Base-by-base conservation (phyloP, 2,329 filamentous ascomycete genomes). In the Helicocarpus griseus region DNA sequence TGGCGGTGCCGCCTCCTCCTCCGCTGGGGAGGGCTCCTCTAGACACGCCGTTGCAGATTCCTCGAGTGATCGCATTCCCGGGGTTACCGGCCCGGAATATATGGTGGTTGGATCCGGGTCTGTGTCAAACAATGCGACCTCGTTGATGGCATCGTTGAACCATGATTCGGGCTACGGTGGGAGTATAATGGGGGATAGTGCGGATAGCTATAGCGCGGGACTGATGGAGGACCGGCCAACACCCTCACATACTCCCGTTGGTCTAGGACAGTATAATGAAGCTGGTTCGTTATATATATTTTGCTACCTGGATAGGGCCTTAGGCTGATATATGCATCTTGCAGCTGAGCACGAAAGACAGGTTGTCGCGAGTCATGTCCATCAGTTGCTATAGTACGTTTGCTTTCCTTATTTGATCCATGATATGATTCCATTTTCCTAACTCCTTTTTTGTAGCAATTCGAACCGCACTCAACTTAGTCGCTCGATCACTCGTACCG, bases 141-240 rank as follows among this genome's bases (percentile, higher is more conserved):
- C 83, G 51, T 76, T 97, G 36, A 87, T 93, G 69, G 82, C 84
- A 17, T 80, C 94, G 60, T 75, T 97, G 51, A 88, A 95, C 55
- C 75, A 82, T 53, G 93, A 98, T 66, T 97, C 91, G 17, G 93
- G 91, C 5, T 97, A 97, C 64, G 90, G 89, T 51, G 86, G 86
- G 41, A 95, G 88, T 65, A 77, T 86, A 47, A 74, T 79, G 28
- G 83, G 82, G 54, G 86, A 86, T 49, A 79, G 79, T 58, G 66
- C 72, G 38, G 66, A 68, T 52, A 67, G 66, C 51, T 83, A 79
- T 77, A 74, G 78, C 61, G 73, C 77, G 17, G 75, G 75, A 53
- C 67, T 80, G 57, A 72, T 77, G 60, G 73, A 77, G 58, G 80
- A 83, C 63, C 70, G 75, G 56, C 79, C 77, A 38, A 81, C 77